Evolutionary conservation across 768 basidiomycete species (phyloP).

Genomic region (Floccularia luteovirens): DNA sequence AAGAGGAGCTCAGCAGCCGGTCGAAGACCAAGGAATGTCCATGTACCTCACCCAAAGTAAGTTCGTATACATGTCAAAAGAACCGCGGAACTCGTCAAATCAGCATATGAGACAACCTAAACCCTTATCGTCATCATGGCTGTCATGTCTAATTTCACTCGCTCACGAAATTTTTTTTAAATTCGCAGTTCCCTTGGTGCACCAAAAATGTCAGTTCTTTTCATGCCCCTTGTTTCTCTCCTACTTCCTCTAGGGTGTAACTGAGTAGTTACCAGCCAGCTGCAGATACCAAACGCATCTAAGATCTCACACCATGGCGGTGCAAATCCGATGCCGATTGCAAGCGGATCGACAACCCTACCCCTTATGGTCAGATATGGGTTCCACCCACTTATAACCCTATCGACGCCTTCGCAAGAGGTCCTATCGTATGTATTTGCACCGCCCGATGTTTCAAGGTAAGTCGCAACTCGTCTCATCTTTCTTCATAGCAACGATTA

Average conservation of each 20-base stretch:
- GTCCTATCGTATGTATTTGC: constrained; percentile 70
- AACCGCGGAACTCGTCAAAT: too few species aligned
- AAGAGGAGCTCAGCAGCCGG: constrained; percentile 52
- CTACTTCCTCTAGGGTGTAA: too few species aligned
- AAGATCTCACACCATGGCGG: constrained; percentile 15
- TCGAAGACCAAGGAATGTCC: constrained; percentile 63
- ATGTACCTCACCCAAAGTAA: constrained; percentile 18
- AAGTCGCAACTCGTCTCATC: constrained; percentile 20
- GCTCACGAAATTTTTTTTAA: too few species aligned
- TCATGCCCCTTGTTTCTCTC: too few species aligned
- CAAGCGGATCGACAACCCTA: constrained; percentile 14
- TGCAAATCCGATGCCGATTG: constrained; percentile 11
- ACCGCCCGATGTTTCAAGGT: constrained; percentile 53
- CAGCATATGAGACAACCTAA: too few species aligned
- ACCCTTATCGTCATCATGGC: too few species aligned
- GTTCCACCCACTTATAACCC: constrained; percentile 44
- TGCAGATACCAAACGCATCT: constrained; percentile 9
- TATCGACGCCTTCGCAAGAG: constrained; percentile 54
- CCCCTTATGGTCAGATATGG: constrained; percentile 41
- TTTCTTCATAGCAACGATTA: constrained; percentile 10
- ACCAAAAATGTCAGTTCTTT: too few species aligned
- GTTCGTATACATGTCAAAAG: background rate
- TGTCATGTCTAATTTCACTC: too few species aligned
- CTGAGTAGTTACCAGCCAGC: too few species aligned
- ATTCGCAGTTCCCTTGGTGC: too few species aligned